Conservation (phyloP, 2,329 filamentous ascomycete genomes). For the Tolypocladium sp. region DNA sequence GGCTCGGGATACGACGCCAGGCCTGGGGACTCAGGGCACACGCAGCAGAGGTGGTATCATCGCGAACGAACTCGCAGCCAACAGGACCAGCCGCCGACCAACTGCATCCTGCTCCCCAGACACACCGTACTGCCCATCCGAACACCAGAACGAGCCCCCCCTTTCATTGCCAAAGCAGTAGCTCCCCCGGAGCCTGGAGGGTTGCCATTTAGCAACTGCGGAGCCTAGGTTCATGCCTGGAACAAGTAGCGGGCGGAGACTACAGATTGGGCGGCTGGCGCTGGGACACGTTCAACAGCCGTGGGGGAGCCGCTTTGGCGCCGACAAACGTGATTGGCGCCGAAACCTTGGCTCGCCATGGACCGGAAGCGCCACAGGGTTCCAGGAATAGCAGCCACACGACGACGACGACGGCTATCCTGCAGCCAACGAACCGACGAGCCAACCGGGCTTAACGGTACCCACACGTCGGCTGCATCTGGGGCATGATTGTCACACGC, state of each 20-base stretch:
- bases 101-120: neutral
- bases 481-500: neutral
- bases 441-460: neutral
- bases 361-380: neutral
- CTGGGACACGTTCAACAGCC: too few relatives aligned
- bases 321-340: neutral
- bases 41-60: neutral
- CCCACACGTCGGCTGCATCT: neutral
- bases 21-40: neutral
- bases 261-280: neutral
- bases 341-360: neutral
- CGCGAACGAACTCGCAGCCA: neutral
- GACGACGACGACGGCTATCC: neutral
- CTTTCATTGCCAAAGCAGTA: neutral
- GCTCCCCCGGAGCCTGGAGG: neutral
- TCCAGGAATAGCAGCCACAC: neutral
- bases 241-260: neutral
- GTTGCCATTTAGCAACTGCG: neutral
- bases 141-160: neutral
- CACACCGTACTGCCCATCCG: too few relatives aligned
- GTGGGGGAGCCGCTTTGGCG: neutral
- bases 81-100: neutral
- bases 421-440: neutral
- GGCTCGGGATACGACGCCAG: neutral
- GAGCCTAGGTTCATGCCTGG: neutral